Percentiles rank a stretch among this genome's conserved stretches.
Evolutionary conservation across 2,329 filamentous ascomycete species (phyloP).

Genomic region (Fusarium sp.): DNA sequence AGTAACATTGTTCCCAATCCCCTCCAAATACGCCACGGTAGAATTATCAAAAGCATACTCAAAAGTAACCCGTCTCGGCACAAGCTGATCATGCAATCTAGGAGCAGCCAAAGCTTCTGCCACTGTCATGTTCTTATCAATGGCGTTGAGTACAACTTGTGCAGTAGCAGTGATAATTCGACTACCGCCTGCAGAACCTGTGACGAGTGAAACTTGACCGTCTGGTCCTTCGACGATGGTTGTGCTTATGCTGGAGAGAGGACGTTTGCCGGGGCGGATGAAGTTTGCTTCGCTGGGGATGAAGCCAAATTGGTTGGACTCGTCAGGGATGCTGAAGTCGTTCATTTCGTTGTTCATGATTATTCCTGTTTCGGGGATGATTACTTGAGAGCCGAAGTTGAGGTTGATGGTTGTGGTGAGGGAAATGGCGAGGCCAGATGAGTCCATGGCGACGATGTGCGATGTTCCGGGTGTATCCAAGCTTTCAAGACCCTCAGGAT

Average conservation of each 20-base stretch:
- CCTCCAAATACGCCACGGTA: conserved; percentile 73
- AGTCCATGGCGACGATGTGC: conserved; percentile 75
- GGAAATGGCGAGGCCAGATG: conserved; percentile 76
- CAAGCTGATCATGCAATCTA: conserved; percentile 84
- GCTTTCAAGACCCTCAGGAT: conserved; percentile 59
- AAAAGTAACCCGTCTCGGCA: conserved; percentile 74
- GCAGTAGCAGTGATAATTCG: conserved; percentile 85
- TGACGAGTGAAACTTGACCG: conserved; percentile 74
- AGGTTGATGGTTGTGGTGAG: conserved; percentile 86
- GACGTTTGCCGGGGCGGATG: conserved; percentile 79
- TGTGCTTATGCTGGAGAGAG: conserved; percentile 80
- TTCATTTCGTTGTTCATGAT: conserved; percentile 74
- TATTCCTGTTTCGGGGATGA: conserved; percentile 84
- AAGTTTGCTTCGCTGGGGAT: conserved; percentile 80
- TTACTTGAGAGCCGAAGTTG: conserved; percentile 78
- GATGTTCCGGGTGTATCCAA: conserved; percentile 74
- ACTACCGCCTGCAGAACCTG: conserved; percentile 84
- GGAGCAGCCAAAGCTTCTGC: conserved; percentile 73
- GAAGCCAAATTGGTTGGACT: conserved; percentile 80
- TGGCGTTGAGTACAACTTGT: conserved; percentile 79
- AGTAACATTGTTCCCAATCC: conserved; percentile 78
- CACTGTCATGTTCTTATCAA: conserved; percentile 73
- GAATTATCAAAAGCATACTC: conserved; percentile 78
- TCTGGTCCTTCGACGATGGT: conserved; percentile 79
- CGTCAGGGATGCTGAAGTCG: conserved; percentile 82